Base-by-base conservation (phyloP, 176 grass and related monocot genomes). In the Metroxylon sagu region DNA sequence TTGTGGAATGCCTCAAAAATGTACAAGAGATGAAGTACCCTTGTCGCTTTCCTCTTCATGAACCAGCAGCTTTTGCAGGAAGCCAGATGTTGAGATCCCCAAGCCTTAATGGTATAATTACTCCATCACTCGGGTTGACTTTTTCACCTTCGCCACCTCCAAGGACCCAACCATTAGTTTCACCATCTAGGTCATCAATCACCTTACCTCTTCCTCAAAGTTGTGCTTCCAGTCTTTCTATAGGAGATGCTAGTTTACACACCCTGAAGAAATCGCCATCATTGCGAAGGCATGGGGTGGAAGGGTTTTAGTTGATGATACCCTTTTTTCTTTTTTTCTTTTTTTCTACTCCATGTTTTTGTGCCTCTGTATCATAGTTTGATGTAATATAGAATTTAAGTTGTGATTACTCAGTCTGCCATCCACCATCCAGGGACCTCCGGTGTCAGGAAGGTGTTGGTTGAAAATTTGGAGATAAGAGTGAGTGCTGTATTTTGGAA, bases 221-320 rank as follows among this genome's bases (percentile, higher is more conserved):
- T 8, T 93, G 94, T 61, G 71, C 56, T 27, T 74, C 92, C 55
- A 82, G 17, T 25, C 29, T 84, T 49, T 79, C 81, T 25, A 59
- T 87, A 29, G 91, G 87, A 57, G 81, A 90, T 53, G 66, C 75
- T 8, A 77, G 77, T 65, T 69, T 84, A 62, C 69, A 61, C 78
- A 79, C 64, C 52, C 57, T 66, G 7, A 96, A 74, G 67, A 96
- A 84, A 69, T 48, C 6, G 0, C 65, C 71, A 1, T 53, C 82
- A 23, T 43, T 43, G 35, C 78, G 51, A 18, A 76, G 87, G 57
- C 68, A 72, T 53, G 73, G 87, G 3, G 79, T 90, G 1, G 82
- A 91, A 77, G 87, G 87, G 35, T 98, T 98, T 81, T 98, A 82
- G 85, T 53, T 88, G 93, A 81, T 68, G 67, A 85, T 98, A 85